Base-by-base conservation (phyloP, 805 yeast genomes). In the Schizosaccharomyces octosporus region DNA sequence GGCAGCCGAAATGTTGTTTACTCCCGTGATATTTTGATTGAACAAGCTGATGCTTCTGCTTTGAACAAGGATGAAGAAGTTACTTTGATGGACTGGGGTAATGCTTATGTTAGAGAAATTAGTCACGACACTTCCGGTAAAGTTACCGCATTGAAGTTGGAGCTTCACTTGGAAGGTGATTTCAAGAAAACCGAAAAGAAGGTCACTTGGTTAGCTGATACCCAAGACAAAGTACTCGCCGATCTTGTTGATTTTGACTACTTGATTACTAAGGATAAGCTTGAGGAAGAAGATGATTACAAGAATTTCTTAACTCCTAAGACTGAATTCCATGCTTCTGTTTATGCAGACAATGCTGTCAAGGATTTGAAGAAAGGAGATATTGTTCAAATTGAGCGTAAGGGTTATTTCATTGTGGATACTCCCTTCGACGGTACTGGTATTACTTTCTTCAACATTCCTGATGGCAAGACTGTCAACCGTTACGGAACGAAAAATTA, bases 71-170 rank as follows among this genome's bases (percentile, higher is more conserved):
- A 84, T 65, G 97, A 90, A 75, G 97, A 90, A 76, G 77, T 89
- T 65, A 90, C 97, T n/a, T 79, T 90, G 69, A 90, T 90, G 97
- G 97, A 90, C 74, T 90, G 97, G 97, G 97, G 97, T 78, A 90
- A 90, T 72, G 85, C 82, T 63, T 84, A 90, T 66, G 75, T 89
- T 66, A 79, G 84, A 66, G 80, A 81, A 71, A 79, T 89, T 69
- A 74, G 74, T 70, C 82, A 79, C 71, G 82, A 81, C 65, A 84
- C 79, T 63, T 21, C 31, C 32, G 72, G 71, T 55, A 75, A 72
- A 60, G 84, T 84, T 62, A 76, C 76, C 59, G 75, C 83, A 3
- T 75, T 90, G 64, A 84, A 80, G 61, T 95, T 87, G 62, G 83
- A 81, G 67, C 77, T 90, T 68, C 84, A 90, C 72, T 79, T 90